Conservation (phyloP, 1,284 basidiomycete species). For the Fomitopsis betulina region DNA sequence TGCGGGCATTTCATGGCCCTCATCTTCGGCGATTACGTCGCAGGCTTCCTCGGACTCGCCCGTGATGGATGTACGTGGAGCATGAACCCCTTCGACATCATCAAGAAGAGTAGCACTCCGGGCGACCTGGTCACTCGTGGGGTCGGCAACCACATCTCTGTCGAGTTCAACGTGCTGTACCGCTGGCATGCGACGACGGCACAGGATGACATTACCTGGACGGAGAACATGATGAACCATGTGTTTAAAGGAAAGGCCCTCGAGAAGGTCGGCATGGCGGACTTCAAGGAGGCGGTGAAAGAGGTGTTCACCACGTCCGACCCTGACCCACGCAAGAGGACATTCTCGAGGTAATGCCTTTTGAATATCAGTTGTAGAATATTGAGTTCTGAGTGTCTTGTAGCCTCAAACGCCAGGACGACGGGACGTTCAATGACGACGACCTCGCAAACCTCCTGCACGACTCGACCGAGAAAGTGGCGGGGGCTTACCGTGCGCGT, state of each 20-base stretch:
- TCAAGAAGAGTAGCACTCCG: constrained; percentile 41
- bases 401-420: constrained; percentile 48
- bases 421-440: constrained; percentile 60
- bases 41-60: constrained; percentile 61
- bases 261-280: constrained; percentile 35
- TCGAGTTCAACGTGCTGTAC: constrained; percentile 75
- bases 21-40: constrained; percentile 70
- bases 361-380: constrained; percentile 15
- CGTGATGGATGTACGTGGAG: constrained; percentile 56
- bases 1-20: constrained; percentile 55
- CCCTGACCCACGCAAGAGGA: constrained; percentile 19
- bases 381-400: not conserved
- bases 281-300: constrained; percentile 38
- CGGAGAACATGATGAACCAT: constrained; percentile 30
- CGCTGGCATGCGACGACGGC: constrained; percentile 73
- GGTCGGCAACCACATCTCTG: constrained; percentile 60
- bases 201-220: constrained; percentile 57
- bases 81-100: constrained; percentile 57
- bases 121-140: constrained; percentile 43
- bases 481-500: constrained; percentile 74
- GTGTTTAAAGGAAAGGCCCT: constrained; percentile 10
- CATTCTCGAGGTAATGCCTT: constrained; percentile 37
- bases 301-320: constrained; percentile 8
- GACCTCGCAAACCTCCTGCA: constrained; percentile 40
- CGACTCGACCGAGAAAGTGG: constrained; percentile 58